Percentiles rank a stretch among this genome's conserved stretches.
These are phyloP conservation scores for Penicillium sp. DNA, from an alignment of 2,329 filamentous ascomycete species.

Conservation along the genomic window DNA sequence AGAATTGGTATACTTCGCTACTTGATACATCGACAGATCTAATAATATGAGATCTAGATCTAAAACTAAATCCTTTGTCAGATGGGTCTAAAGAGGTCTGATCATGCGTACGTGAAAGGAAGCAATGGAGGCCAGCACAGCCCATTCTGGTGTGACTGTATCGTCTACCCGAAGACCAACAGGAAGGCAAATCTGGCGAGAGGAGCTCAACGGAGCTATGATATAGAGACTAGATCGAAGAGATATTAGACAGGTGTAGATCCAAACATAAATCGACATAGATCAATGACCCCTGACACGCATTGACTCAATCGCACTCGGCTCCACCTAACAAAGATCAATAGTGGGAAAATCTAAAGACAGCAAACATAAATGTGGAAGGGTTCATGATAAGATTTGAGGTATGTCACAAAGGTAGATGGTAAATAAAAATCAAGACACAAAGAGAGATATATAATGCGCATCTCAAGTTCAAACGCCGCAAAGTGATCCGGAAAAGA, in stretches of 20 bases:
- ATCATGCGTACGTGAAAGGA: too few relatives aligned
- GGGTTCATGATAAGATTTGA: neutral
- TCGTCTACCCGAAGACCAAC: neutral
- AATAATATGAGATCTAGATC: neutral
- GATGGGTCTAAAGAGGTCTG: too few relatives aligned
- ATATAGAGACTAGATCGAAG: neutral
- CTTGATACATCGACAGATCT: neutral
- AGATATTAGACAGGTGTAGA: neutral
- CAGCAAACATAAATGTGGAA: neutral
- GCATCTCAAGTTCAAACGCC: conserved; percentile 14
- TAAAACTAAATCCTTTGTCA: too few relatives aligned
- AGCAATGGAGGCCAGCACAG: neutral
- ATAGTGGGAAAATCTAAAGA: neutral
- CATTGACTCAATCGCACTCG: neutral
- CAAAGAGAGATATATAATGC: conserved; percentile 1
- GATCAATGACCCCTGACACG: neutral
- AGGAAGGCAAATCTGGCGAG: neutral
- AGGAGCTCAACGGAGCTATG: neutral
- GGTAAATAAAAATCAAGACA: conserved; percentile 5
- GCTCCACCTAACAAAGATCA: neutral
- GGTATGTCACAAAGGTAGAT: neutral
- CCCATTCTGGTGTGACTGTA: neutral
- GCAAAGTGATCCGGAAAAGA: conserved; percentile 9
- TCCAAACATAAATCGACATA: neutral
- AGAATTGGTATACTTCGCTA: conserved; percentile 13